Evolutionary conservation across 177 flowering plant genomes (phyloP).

Genomic region (Tripterygium wilfordii): DNA sequence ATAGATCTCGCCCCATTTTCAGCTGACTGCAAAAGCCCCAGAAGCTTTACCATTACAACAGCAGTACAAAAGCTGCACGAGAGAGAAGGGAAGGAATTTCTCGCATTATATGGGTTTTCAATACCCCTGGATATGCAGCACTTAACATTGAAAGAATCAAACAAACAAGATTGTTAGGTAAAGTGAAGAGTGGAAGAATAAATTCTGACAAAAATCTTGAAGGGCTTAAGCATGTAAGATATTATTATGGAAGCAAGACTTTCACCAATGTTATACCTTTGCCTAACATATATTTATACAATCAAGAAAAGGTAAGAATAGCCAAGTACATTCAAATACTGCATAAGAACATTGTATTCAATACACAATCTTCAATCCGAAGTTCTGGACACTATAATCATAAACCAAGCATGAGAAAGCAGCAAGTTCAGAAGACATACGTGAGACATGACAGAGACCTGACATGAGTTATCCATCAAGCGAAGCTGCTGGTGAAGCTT

Average conservation of each 20-base stretch:
- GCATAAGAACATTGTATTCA: too few species aligned
- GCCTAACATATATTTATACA: too few species aligned
- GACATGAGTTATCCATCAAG: constrained; percentile 33
- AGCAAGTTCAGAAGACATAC: background rate
- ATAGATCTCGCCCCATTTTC: constrained; percentile 53
- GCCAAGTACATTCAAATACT: too few species aligned
- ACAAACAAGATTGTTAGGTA: too few species aligned
- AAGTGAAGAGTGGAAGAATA: too few species aligned
- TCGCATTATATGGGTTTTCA: constrained; percentile 76
- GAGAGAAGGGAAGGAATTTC: constrained; percentile 65
- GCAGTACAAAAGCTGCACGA: constrained; percentile 37
- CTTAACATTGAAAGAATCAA: constrained; percentile 34
- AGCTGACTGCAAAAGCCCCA: constrained; percentile 68
- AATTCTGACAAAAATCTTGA: too few species aligned
- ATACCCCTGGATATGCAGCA: constrained; percentile 85
- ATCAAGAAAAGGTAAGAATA: too few species aligned
- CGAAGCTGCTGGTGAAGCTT: constrained; percentile 68
- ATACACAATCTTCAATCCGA: too few species aligned
- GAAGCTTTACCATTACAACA: constrained; percentile 35
- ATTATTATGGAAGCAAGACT: too few species aligned
- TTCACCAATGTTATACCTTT: too few species aligned
- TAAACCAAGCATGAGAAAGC: background rate
- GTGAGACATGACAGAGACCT: constrained; percentile 68
- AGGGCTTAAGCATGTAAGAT: too few species aligned
- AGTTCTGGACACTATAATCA: background rate